Evolutionary conservation across 768 basidiomycete genomes (phyloP).

Genomic region (Boletellus ananas): DNA sequence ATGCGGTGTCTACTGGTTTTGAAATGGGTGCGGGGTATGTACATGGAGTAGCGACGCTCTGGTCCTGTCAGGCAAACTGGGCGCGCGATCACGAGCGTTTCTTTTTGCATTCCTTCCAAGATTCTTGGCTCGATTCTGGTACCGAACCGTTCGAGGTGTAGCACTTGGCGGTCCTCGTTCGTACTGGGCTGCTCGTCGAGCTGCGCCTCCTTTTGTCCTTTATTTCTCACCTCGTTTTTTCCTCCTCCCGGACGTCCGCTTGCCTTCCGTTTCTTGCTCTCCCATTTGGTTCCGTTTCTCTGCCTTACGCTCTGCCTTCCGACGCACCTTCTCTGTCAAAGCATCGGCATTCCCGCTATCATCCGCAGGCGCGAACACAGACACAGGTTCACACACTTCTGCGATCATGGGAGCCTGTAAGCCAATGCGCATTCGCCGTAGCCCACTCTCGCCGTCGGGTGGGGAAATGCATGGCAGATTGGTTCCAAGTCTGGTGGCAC

Average conservation of each 20-base stretch:
- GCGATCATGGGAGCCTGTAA: background rate
- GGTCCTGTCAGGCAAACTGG: background rate
- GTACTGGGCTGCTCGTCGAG: background rate
- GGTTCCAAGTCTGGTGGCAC: background rate
- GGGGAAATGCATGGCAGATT: background rate
- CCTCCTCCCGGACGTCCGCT: slow-evolving; percentile 3
- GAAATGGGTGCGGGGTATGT: slow-evolving; percentile 7
- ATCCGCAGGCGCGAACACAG: slow-evolving; percentile 7
- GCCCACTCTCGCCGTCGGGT: background rate
- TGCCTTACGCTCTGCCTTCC: slow-evolving; percentile 29
- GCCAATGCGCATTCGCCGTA: no score
- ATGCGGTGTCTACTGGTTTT: background rate
- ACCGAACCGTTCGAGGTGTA: background rate
- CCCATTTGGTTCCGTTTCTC: slow-evolving; percentile 20
- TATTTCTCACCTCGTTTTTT: slow-evolving; percentile 21
- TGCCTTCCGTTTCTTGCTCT: slow-evolving; percentile 9
- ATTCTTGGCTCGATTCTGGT: slow-evolving; percentile 1
- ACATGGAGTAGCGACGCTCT: slow-evolving; percentile 1
- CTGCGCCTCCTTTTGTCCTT: slow-evolving; percentile 17
- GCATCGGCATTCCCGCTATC: slow-evolving; percentile 2
- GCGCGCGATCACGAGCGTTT: background rate
- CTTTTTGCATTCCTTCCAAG: slow-evolving; percentile 7
- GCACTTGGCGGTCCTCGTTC: background rate
- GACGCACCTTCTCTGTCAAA: slow-evolving; percentile 32
- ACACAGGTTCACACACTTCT: background rate